Evolutionary conservation across 2,329 filamentous ascomycete genomes (phyloP).

Genomic region (Scortechinia acanthostroma): DNA sequence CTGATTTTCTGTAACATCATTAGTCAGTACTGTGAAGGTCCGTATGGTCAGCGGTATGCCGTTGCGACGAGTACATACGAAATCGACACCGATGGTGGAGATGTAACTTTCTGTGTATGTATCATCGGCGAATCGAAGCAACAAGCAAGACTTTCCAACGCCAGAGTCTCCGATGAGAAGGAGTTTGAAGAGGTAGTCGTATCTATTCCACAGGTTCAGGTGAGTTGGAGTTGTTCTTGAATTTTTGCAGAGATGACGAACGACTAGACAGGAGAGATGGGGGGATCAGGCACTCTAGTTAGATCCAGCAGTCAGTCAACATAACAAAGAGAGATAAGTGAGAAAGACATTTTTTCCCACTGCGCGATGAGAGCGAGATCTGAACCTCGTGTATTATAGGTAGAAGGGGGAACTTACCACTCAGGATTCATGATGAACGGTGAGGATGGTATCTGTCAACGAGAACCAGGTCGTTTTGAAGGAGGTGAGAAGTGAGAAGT

Average conservation of each 20-base stretch:
- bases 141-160: slow-evolving; percentile 98
- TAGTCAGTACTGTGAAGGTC: no score
- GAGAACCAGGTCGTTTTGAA: background rate
- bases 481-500: background rate
- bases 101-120: slow-evolving; percentile 99
- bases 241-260: no score
- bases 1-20: slow-evolving; percentile 92
- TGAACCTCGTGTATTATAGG: background rate
- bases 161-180: slow-evolving; percentile 99
- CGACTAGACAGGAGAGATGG: background rate
- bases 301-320: background rate
- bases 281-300: background rate
- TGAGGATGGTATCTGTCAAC: background rate
- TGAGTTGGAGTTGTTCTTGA: no score
- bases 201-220: slow-evolving; percentile 59
- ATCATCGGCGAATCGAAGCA: slow-evolving; percentile 95
- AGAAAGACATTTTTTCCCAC: background rate
- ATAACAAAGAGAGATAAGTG: background rate
- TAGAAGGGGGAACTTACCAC: slow-evolving; percentile 1
- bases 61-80: slow-evolving; percentile 54
- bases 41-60: background rate
- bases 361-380: background rate
- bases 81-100: slow-evolving; percentile 98
- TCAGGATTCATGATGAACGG: background rate
- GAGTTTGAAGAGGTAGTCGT: slow-evolving; percentile 99